Evolutionary conservation across 2,329 filamentous ascomycete species (phyloP).

Genomic region (Colletotrichum cordylinicola): DNA sequence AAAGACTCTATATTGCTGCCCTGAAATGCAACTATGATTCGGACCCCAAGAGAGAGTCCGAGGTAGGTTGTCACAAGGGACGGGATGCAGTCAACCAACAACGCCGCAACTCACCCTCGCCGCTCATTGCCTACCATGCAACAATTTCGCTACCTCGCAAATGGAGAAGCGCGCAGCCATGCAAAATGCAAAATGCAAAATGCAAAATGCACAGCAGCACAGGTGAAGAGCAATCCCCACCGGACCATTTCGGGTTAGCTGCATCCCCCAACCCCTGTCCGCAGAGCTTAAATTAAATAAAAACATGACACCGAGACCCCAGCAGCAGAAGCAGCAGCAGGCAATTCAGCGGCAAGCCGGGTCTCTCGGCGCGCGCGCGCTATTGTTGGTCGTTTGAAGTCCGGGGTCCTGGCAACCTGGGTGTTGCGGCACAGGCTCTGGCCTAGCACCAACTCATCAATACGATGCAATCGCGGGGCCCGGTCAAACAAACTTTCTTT

Average conservation of each 20-base stretch:
- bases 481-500: neutral
- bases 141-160: neutral
- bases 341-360: neutral
- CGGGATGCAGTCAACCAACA: neutral
- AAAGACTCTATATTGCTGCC: neutral
- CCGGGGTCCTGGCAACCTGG: neutral
- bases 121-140: neutral
- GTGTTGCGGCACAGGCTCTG: neutral
- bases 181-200: neutral
- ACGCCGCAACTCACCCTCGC: neutral
- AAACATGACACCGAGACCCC: neutral
- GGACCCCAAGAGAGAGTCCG: neutral
- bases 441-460: slow-evolving; percentile 1
- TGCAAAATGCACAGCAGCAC: neutral
- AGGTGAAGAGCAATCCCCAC: neutral
- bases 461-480: slow-evolving; percentile 11
- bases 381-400: neutral
- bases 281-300: slow-evolving; percentile 4
- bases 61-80: neutral
- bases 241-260: neutral
- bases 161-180: neutral
- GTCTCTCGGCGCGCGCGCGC: neutral
- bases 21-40: neutral
- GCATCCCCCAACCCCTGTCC: neutral
- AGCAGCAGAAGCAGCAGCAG: neutral